Base-by-base conservation (phyloP, 2,329 filamentous ascomycete species). In the Colletotrichum lindemuthianum region DNA sequence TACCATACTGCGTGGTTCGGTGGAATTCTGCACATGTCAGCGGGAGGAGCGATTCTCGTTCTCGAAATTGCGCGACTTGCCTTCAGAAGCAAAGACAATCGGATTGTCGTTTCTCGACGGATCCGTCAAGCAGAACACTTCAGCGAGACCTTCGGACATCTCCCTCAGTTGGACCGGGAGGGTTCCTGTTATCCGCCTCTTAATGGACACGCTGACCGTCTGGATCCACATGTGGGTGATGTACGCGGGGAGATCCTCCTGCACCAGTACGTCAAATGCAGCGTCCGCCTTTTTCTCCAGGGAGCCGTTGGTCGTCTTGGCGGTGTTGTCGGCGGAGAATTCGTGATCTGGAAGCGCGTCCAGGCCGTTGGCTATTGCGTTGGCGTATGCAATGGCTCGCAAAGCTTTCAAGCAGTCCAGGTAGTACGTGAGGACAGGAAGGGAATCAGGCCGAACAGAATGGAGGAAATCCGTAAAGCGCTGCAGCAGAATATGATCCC, bases 61-160 rank as follows among this genome's bases (percentile, higher is more conserved):
- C 0, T 11, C n/a, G 13, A n/a, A 24, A 36, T 12, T 1, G 0
- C 4, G n/a, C 3, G 10, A 70, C 74, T 67, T 72, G 90, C 89
- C 89, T 82, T 92, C 88, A 4, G 90, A 92, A 7, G 90, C 89
- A 75, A 93, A 92, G 2, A 93, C 86, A 65, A 93, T 91, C 0
- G 90, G 91, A 71, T 93, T 92, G 66, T 92, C 91, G 2, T 84
- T 80, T 61, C 90, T 81, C 1, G 89, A 90, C 8, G 91, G 90
- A 73, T 94, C 91, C 0, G 90, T 91, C 59, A 93, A 75, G 72
- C 90, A 93, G 69, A 93, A 93, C 0, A 92, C 90, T 72, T 93
- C 90, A 0, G 90, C 91, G 63, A 93, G 74, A 0, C 90, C 90
- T 73, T 93, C 90, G 0, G 89, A 91, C n/a, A 90, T 84, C 48